A percentile compares a stretch with the other conserved stretches of the same genome.
These are phyloP conservation scores for Pythium phragmiticola DNA, from an alignment of 352 stramenopile species.

Conservation along the genomic window DNA sequence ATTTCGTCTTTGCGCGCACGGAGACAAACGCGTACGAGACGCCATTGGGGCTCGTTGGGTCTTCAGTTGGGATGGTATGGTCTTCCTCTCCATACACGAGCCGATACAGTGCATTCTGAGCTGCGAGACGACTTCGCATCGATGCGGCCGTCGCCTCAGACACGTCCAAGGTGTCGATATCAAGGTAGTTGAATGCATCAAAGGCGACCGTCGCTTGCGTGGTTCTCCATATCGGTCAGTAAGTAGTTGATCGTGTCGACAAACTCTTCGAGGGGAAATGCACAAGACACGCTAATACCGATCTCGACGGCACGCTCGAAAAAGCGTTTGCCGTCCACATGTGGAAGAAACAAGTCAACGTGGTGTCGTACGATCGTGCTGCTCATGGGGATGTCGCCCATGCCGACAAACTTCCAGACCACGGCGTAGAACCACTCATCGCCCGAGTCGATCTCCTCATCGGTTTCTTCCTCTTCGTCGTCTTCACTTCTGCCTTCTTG, in stretches of 20 bases:
- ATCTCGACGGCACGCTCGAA: background rate
- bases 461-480: too few species aligned
- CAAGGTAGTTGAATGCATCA: background rate
- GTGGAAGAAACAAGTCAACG: background rate
- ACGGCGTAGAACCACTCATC: constrained; percentile 1
- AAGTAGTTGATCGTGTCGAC: background rate
- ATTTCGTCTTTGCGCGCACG: background rate
- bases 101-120: background rate
- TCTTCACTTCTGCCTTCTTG: too few species aligned
- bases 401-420: background rate
- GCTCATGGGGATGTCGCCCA: background rate
- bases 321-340: background rate
- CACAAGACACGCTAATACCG: background rate
- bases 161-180: background rate
- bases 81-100: background rate
- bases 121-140: background rate
- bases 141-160: background rate
- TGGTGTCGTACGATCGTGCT: background rate
- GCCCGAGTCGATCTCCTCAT: background rate
- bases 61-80: background rate
- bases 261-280: background rate
- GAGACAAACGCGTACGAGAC: background rate
- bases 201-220: background rate
- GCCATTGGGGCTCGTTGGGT: background rate
- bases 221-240: background rate